Evolutionary conservation across 164 flowering plant genomes (phyloP).

Genomic region (Pachysandra terminalis): DNA sequence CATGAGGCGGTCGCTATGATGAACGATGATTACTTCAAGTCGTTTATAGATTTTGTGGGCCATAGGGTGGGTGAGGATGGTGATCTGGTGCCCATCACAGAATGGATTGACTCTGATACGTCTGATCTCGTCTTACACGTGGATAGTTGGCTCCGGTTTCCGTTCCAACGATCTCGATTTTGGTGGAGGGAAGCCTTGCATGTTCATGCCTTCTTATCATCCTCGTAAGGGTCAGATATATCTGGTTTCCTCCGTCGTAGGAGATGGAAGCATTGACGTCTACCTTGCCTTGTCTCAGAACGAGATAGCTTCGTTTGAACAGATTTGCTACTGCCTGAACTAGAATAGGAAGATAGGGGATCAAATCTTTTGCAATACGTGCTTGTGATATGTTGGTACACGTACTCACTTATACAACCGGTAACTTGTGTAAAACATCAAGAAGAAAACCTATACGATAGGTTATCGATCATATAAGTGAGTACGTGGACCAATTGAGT

Average conservation of each 20-base stretch:
- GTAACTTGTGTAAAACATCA: too few species aligned
- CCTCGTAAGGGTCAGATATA: constrained; percentile 14
- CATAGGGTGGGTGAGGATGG: neutral
- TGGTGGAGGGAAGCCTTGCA: constrained; percentile 18
- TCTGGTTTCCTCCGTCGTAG: constrained; percentile 12
- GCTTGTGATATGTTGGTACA: too few species aligned
- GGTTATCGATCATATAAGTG: too few species aligned
- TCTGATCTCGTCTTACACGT: constrained; percentile 17
- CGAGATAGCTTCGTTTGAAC: neutral
- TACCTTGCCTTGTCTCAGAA: constrained; percentile 1
- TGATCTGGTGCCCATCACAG: neutral
- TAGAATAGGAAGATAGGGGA: too few species aligned
- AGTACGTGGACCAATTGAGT: too few species aligned
- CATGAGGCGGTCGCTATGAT: constrained; percentile 9
- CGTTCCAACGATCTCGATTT: constrained; percentile 15
- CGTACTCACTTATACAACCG: too few species aligned
- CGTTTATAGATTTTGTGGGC: constrained; percentile 20
- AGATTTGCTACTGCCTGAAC: neutral
- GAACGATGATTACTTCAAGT: constrained; percentile 15
- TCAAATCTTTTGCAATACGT: too few species aligned
- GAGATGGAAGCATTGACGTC: constrained; percentile 13
- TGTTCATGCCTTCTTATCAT: constrained; percentile 12
- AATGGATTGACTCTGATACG: neutral
- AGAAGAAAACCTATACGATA: too few species aligned
- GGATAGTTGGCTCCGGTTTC: constrained; percentile 19